Percentiles rank a stretch among this genome's conserved stretches.
Conservation (phyloP, 176 grass and related monocot genomes). For the Lolium rigidum region DNA sequence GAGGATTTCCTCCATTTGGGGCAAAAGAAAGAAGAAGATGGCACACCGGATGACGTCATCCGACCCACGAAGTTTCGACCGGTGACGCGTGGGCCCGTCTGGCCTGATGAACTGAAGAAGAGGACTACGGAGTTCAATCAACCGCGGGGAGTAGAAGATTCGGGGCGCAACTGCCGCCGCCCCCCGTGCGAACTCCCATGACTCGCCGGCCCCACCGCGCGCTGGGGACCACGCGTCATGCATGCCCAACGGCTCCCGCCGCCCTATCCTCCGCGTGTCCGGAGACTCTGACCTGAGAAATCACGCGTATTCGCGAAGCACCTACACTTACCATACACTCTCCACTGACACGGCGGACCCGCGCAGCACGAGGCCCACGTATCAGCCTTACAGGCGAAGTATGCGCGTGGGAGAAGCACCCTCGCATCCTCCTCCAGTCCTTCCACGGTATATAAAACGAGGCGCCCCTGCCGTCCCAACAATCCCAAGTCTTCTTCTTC, state of each 20-base stretch:
- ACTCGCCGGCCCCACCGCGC: not conserved
- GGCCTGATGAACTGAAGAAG: not conserved
- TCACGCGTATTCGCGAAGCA: not conserved
- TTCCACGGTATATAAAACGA: not conserved
- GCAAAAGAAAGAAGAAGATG: not conserved
- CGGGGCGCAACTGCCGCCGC: constrained; percentile 15
- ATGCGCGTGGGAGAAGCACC: constrained; percentile 1
- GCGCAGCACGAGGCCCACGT: accelerated
- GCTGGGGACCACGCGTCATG: constrained; percentile 16
- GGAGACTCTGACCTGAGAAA: not conserved
- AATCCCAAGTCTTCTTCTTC: not conserved
- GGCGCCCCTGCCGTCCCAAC: not conserved
- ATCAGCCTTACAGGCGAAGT: accelerated
- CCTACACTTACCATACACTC: accelerated
- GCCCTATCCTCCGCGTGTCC: not conserved
- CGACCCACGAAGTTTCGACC: not conserved
- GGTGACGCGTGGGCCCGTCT: not conserved
- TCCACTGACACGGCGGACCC: accelerated
- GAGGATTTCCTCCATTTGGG: not conserved
- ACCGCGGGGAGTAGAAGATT: not conserved
- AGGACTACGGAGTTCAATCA: too few species aligned
- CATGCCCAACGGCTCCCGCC: not conserved
- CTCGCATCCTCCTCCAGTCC: not conserved
- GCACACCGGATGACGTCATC: not conserved
- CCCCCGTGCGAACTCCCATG: not conserved